Evolutionary conservation across 1,284 basidiomycete species (phyloP).

Genomic region (Wallemia hederae): DNA sequence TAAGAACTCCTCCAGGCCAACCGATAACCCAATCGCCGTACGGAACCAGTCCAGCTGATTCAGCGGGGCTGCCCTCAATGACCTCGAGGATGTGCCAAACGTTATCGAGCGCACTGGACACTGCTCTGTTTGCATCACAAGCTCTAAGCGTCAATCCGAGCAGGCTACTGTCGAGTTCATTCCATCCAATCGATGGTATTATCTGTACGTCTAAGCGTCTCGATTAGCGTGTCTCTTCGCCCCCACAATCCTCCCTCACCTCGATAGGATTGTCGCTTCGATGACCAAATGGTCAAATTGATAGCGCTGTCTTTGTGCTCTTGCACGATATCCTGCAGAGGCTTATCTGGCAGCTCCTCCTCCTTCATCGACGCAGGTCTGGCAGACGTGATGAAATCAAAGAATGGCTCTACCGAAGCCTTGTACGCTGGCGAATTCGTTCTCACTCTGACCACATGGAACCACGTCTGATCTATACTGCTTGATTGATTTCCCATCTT

Average conservation of each 20-base stretch:
- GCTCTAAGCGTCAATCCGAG: background rate
- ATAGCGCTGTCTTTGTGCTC: background rate
- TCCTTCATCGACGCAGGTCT: background rate
- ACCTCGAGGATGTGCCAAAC: slow-evolving; percentile 98
- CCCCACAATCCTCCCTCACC: background rate
- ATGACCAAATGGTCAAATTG: background rate
- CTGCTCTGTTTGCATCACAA: background rate
- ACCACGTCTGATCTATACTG: background rate
- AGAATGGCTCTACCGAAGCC: background rate
- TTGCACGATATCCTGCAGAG: background rate
- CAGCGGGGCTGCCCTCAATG: slow-evolving; percentile 77
- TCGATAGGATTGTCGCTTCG: background rate
- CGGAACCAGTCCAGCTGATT: slow-evolving; percentile 40
- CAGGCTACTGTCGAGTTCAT: background rate
- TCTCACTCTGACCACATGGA: background rate
- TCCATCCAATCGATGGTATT: background rate
- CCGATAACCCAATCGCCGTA: slow-evolving; percentile 73
- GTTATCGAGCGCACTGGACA: slow-evolving; percentile 35
- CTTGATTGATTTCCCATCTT: background rate
- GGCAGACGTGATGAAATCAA: background rate
- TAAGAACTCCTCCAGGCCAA: slow-evolving; percentile 75
- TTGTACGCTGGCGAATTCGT: background rate
- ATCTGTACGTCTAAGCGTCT: background rate
- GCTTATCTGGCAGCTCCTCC: background rate
- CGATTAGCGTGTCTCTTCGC: background rate